Evolutionary conservation across 768 basidiomycete genomes (phyloP), one percentile per base, ranked within the genome.

Genomic region (Mrakia blollopis): DNA sequence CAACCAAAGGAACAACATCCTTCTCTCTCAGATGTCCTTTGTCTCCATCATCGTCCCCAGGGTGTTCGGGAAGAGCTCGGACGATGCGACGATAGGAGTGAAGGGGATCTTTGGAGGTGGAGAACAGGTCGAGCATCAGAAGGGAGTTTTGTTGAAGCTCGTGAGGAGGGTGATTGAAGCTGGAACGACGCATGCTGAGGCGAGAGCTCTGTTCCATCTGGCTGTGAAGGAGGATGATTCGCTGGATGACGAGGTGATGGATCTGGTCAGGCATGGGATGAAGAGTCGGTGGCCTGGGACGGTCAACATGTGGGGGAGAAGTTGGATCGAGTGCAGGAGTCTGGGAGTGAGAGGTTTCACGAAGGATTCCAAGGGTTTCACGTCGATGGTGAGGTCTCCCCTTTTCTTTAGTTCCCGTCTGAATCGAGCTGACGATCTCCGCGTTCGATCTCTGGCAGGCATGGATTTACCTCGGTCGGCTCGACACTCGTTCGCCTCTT

Each of bases 201-300:
- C 88, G n/a, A 84, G 90, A 63, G 80, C 81, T 16, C 87, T 93
- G 54, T 89, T 94, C 74, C 88, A 90, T 79, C 85, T 76, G 16
- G 75, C 74, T 1, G 69, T 79, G 25, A 60, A 62, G 39, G 32
- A 28, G 30, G 77, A 71, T 44, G 75, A 76, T n/a, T 60, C 57
- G 18, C 54, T 81, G 30, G 72, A 81, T 54, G 47, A 77, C 6
- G 75, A 79, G 60, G 79, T 91, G 50, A 82, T 93, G 63, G 91
- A 92, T 62, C 83, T 92, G 37, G 86, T 93, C 73, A 88, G 90
- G 10, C 86, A 87, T 65, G 89, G 88, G 3, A 89, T 91, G 86
- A 90, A 88, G 82, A 89, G 89, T 54, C 87, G 89, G 47, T 93
- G 92, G 92, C 88, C 91, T 0, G 88, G 89, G 75, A 92, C 93